These are phyloP conservation scores for Solanum appendiculatum DNA, from an alignment of 257 asterid genomes.

Conservation along the genomic window DNA sequence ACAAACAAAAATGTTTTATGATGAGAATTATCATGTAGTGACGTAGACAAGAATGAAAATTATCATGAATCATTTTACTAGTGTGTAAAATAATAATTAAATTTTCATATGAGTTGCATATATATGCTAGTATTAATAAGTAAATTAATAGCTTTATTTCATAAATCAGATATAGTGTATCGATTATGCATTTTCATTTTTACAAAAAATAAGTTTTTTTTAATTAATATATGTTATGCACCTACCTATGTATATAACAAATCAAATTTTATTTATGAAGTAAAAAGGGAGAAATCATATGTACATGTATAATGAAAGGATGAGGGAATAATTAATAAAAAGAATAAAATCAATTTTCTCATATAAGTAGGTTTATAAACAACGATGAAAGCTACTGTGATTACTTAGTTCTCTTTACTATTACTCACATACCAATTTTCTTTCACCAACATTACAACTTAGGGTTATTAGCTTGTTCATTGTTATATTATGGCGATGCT, in stretches of 20 bases:
- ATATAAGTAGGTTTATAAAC: no score
- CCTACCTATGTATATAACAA: not conserved
- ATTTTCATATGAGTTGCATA: not conserved
- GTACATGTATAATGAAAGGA: not conserved
- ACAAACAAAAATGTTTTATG: no score
- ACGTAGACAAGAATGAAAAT: no score
- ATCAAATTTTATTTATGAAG: not conserved
- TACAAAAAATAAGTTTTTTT: not conserved
- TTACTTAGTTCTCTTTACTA: not conserved
- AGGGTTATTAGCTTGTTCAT: not conserved
- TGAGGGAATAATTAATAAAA: not conserved
- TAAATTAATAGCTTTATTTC: not conserved
- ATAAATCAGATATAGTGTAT: not conserved
- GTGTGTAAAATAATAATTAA: not conserved
- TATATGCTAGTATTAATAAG: not conserved
- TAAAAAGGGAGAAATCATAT: no score
- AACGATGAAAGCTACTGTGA: no score
- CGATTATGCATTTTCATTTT: not conserved
- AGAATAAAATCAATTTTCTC: no score
- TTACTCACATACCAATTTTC: not conserved
- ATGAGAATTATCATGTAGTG: no score
- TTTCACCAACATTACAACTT: not conserved
- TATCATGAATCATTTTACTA: not conserved
- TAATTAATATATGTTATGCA: not conserved
- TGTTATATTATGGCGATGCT: not conserved